phyloP scores from a whole-genome alignment of 345 rosid genomes.

The Cardamine occulta region DNA sequence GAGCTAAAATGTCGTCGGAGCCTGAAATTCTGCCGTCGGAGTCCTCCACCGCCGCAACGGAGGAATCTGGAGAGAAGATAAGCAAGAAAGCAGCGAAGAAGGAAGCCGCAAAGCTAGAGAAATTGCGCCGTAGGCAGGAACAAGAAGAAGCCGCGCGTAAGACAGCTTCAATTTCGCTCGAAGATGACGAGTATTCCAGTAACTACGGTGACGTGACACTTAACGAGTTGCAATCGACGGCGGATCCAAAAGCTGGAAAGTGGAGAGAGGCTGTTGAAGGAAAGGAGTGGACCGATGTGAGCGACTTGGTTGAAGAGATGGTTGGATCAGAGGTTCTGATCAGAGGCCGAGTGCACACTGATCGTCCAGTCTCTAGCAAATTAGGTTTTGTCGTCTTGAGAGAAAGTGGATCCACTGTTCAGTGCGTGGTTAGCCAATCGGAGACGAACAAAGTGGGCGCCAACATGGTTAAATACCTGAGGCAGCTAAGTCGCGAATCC shows the following conservation, averaged over 20 bases:
- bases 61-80: slow-evolving; percentile 41
- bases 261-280: slow-evolving; percentile 50
- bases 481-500: slow-evolving; percentile 67
- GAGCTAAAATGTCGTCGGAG: slow-evolving; percentile 38
- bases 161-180: slow-evolving; percentile 47
- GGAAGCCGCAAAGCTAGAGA: slow-evolving; percentile 80
- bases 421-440: slow-evolving; percentile 64
- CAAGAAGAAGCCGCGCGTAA: slow-evolving; percentile 45
- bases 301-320: slow-evolving; percentile 49
- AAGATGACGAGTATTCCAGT: slow-evolving; percentile 49
- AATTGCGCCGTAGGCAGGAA: slow-evolving; percentile 71
- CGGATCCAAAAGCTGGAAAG: slow-evolving; percentile 46
- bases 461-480: slow-evolving; percentile 66
- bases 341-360: slow-evolving; percentile 68
- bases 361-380: slow-evolving; percentile 57
- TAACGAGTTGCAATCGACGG: slow-evolving; percentile 59
- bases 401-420: slow-evolving; percentile 69
- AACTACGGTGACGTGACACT: slow-evolving; percentile 75
- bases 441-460: slow-evolving; percentile 50
- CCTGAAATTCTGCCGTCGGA: not conserved
- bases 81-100: slow-evolving; percentile 92
- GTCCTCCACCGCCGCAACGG: slow-evolving; percentile 25
- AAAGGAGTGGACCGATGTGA: slow-evolving; percentile 54
- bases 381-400: slow-evolving; percentile 70
- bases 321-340: slow-evolving; percentile 55